Evolutionary conservation across 768 basidiomycete genomes (phyloP), one percentile per base, ranked within the genome.

Genomic region (Chalciporus piperatus): DNA sequence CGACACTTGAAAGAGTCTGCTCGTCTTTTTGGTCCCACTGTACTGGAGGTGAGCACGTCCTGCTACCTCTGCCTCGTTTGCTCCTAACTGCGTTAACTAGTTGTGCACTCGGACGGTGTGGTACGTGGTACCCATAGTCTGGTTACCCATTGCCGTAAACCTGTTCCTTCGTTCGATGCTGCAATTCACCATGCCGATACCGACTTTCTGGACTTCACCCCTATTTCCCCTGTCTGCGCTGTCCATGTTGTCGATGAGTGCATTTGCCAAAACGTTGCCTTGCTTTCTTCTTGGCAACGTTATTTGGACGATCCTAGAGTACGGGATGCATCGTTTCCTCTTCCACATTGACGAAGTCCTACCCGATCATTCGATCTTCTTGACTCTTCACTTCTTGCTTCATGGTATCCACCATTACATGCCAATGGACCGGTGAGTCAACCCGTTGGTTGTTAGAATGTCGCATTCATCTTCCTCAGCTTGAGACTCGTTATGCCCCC

Each of bases 401-500:
- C 97, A 98, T 64, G 97, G 97, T 14, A 84, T 99, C 32, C 97
- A 99, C 66, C 97, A 99, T 70, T 99, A 95, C 64, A 75, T 99
- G 57, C 97, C 94, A 14, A 97, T 98, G 94, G 94, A 97, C 65
- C 76, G 84, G 88, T 91, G 63, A 55, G 81, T 70, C 9, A 6
- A 37, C 16, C 43, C 16, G 46, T 38, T 6, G 30, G 40, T 7
- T 12, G 6, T 10, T 14, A 45, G 4, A 22, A 3, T 49, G 11
- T 44, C 16, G 37, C 43, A 7, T 41, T 66, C 41, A 56, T 43
- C 1, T 22, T 42, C 35, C 53, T 32, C 37, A 89, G 92, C 51
- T 72, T 98, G 62, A 83, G 97, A 57, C 84, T 99, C 32, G 97
- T 98, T 62, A 99, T 99, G 97, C 97, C 97, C 1, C 97, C 97